These are phyloP conservation scores for Kentomonas sorsogonicus DNA, from an alignment of 208 protist species.

Conservation along the genomic window DNA sequence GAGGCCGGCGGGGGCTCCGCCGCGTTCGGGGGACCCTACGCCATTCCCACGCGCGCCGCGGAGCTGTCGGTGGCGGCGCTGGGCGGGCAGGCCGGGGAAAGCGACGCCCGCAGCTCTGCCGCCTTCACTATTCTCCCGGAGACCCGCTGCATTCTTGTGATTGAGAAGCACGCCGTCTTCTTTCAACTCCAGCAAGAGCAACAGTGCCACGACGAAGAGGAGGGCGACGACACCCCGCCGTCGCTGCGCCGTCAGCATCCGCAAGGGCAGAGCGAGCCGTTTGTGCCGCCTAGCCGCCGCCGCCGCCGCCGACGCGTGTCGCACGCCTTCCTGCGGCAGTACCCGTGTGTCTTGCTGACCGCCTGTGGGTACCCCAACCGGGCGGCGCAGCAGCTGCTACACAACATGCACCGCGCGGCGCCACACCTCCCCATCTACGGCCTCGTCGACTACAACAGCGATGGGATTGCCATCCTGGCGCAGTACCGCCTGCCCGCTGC, in stretches of 20 bases:
- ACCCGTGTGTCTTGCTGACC: constrained; percentile 75
- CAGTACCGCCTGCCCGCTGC: constrained; percentile 53
- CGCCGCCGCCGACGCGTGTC: too few species aligned
- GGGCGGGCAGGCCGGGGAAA: neutral
- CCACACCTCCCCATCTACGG: constrained; percentile 56
- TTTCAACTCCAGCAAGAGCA: constrained; percentile 58
- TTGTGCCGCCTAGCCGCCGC: too few species aligned
- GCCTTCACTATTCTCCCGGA: constrained; percentile 32
- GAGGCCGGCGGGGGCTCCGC: neutral
- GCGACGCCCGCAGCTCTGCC: neutral
- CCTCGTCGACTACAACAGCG: constrained; percentile 80
- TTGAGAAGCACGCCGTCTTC: constrained; percentile 84
- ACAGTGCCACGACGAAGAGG: too few species aligned
- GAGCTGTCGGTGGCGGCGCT: constrained; percentile 20
- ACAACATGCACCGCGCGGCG: constrained; percentile 41
- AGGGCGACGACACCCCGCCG: too few species aligned
- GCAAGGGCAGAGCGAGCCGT: too few species aligned
- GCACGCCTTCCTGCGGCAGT: too few species aligned
- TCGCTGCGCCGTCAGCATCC: too few species aligned
- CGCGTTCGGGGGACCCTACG: neutral
- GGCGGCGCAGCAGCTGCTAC: constrained; percentile 52
- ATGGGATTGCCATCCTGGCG: constrained; percentile 65
- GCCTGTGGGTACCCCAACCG: constrained; percentile 74
- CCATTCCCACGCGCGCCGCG: constrained; percentile 21
- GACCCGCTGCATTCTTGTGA: constrained; percentile 67